These are phyloP conservation scores for Pseudozyma sp. DNA, from an alignment of 1,284 basidiomycete genomes.

Conservation along the genomic window DNA sequence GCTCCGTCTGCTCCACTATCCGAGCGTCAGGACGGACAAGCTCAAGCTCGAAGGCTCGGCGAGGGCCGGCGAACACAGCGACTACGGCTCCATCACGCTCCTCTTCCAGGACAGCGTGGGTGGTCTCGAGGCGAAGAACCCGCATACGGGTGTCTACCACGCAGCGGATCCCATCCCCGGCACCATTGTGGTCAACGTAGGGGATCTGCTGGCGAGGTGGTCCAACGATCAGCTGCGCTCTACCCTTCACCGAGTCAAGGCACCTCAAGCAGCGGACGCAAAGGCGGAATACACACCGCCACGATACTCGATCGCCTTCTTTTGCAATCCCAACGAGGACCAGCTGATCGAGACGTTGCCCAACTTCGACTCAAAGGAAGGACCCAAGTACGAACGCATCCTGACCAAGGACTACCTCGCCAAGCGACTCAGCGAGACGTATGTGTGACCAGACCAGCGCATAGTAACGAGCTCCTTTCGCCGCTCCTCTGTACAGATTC, in stretches of 20 bases:
- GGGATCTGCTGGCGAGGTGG: slow-evolving; percentile 28
- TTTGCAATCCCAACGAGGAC: slow-evolving; percentile 83
- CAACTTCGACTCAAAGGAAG: slow-evolving; percentile 60
- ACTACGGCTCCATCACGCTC: slow-evolving; percentile 27
- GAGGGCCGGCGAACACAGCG: slow-evolving; percentile 28
- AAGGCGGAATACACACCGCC: slow-evolving; percentile 73
- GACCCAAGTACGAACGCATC: slow-evolving; percentile 71
- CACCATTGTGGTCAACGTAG: slow-evolving; percentile 27
- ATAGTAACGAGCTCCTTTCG: too few species aligned
- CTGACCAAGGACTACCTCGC: slow-evolving; percentile 81
- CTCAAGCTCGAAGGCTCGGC: slow-evolving; percentile 26
- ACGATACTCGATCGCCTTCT: slow-evolving; percentile 85
- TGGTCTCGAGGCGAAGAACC: slow-evolving; percentile 26
- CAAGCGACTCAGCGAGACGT: slow-evolving; percentile 70
- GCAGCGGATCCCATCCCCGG: slow-evolving; percentile 22
- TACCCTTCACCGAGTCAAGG: slow-evolving; percentile 25
- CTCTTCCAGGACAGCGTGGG: slow-evolving; percentile 29
- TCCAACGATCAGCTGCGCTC: slow-evolving; percentile 24
- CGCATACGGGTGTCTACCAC: slow-evolving; percentile 28
- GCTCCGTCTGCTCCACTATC: slow-evolving; percentile 27
- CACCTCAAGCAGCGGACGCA: slow-evolving; percentile 14
- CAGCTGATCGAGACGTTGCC: slow-evolving; percentile 79
- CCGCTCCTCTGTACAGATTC: too few species aligned
- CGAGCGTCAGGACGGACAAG: slow-evolving; percentile 20
- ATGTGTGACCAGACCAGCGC: slow-evolving; percentile 8